Conservation (phyloP, 1,139 yeast species). For the Debaryomyces robertsiae region DNA sequence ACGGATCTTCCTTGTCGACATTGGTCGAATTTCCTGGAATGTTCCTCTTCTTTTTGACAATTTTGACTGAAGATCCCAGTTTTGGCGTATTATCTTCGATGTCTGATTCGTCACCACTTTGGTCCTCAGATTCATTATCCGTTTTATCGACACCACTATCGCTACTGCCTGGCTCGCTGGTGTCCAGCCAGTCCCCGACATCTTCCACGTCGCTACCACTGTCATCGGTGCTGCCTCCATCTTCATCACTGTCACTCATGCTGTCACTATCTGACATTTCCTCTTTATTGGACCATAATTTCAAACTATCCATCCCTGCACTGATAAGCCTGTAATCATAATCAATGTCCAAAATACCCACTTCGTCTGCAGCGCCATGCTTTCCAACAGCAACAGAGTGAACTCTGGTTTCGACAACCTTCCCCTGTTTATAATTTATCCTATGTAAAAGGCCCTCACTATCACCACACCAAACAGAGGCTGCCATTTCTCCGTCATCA, state of each 20-base stretch:
- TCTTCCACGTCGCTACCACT: conserved; percentile 13
- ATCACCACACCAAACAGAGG: conserved; percentile 79
- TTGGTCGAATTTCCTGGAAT: conserved; percentile 16
- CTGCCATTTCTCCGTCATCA: conserved; percentile 52
- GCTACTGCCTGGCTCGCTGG: conserved; percentile 12
- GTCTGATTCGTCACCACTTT: conserved; percentile 21
- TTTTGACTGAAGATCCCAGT: conserved; percentile 10
- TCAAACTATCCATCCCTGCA: conserved; percentile 80
- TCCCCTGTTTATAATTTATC: conserved; percentile 66
- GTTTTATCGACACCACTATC: conserved; percentile 21
- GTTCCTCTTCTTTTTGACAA: conserved; percentile 19
- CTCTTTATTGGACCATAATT: conserved; percentile 63
- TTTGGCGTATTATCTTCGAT: conserved; percentile 16
- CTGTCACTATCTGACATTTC: conserved; percentile 16
- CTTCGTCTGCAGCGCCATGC: conserved; percentile 56
- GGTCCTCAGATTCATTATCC: conserved; percentile 23
- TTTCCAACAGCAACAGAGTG: conserved; percentile 58
- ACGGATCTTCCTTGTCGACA: conserved; percentile 12
- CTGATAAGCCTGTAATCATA: conserved; percentile 74
- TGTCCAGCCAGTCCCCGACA: conserved; percentile 13
- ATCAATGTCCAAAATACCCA: conserved; percentile 75
- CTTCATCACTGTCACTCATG: conserved; percentile 16
- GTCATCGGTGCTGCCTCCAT: conserved; percentile 18
- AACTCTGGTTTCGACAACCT: conserved; percentile 62
- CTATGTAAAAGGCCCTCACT: conserved; percentile 79